Evolutionary conservation across 139 green algal species (phyloP), one percentile per base, ranked within the genome.

Genomic region (Tetraselmis striata): DNA sequence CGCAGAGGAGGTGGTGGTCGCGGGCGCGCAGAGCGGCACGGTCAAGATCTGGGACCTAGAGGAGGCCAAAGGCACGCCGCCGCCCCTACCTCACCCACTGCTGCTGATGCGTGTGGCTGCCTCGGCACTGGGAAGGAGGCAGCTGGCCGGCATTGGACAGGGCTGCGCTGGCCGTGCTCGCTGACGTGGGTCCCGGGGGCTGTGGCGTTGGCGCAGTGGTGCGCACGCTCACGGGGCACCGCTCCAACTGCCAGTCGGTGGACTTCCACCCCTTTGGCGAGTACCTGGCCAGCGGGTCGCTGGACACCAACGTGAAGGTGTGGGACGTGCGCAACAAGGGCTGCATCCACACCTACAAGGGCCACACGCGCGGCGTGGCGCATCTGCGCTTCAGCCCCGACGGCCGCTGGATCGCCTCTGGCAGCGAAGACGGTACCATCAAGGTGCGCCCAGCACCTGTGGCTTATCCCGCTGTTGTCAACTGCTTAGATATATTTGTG

Each of bases 11-110:
- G 79, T 92, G 26, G 92, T 96, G 11, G 90, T 90, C 59, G 91
- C 94, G 22, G 94, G 94, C 0, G 88, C 86, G 29, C 27, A 84
- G 0, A 90, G 88, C 32, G 93, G 93, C 23, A 92, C 87, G 32
- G 83, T 97, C 78, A 96, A 95, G 81, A 30, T 97, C 0, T 97
- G 93, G 87, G 94, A 96, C 82, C 79, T 97, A 58, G 87, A 95
- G 59, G 80, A 92, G 32, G 89, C 87, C 29, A 94, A 91, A 86
- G 88, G 90, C 92, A n/a, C n/a, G n/a, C n/a, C n/a, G n/a, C n/a
- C n/a, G n/a, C n/a, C 23, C 76, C n/a, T 26, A 24, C 23, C 76
- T 80, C n/a, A n/a, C n/a, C n/a, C n/a, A n/a, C n/a, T n/a, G n/a
- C n/a, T n/a, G n/a, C n/a, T n/a, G n/a, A 29, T 30, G 82, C 76